A percentile compares a stretch with the other conserved stretches of the same genome.
phyloP scores from a whole-genome alignment of 2,329 filamentous ascomycete species.

The Fusarium sp. region DNA sequence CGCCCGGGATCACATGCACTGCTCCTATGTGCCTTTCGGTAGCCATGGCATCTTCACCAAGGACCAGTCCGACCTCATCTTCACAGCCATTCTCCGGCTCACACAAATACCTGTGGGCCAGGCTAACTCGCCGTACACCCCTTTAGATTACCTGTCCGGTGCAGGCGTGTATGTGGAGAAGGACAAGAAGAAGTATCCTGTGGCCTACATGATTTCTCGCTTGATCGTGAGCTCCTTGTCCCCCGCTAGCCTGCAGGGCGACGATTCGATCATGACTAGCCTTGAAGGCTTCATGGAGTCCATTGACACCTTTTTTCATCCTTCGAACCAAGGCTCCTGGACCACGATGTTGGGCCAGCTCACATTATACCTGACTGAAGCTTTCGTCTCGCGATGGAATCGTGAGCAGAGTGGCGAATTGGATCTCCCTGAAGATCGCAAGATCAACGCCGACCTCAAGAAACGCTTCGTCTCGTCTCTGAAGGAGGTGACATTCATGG shows the following conservation, averaged over 20 bases:
- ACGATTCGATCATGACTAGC: conserved; percentile 83
- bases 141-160: conserved; percentile 85
- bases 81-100: conserved; percentile 88
- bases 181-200: conserved; percentile 92
- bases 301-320: conserved; percentile 98
- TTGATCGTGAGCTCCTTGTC: conserved; percentile 96
- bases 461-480: conserved; percentile 89
- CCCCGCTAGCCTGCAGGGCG: conserved; percentile 80
- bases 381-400: conserved; percentile 98
- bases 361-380: conserved; percentile 91
- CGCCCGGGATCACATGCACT: conserved; percentile 83
- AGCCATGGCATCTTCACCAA: conserved; percentile 92
- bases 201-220: conserved; percentile 90
- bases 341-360: conserved; percentile 90
- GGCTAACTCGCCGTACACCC: conserved; percentile 90
- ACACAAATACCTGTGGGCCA: conserved; percentile 98
- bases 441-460: conserved; percentile 84
- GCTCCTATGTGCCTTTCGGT: conserved; percentile 81
- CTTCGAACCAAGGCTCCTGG: conserved; percentile 94
- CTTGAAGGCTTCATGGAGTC: conserved; percentile 94
- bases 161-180: conserved; percentile 89
- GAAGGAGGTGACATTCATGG: conserved; percentile 96
- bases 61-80: conserved; percentile 92
- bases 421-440: conserved; percentile 83
- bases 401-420: conserved; percentile 93